Evolutionary conservation across 805 yeast species (phyloP).

Genomic region (Hanseniaspora hatyaiensis): DNA sequence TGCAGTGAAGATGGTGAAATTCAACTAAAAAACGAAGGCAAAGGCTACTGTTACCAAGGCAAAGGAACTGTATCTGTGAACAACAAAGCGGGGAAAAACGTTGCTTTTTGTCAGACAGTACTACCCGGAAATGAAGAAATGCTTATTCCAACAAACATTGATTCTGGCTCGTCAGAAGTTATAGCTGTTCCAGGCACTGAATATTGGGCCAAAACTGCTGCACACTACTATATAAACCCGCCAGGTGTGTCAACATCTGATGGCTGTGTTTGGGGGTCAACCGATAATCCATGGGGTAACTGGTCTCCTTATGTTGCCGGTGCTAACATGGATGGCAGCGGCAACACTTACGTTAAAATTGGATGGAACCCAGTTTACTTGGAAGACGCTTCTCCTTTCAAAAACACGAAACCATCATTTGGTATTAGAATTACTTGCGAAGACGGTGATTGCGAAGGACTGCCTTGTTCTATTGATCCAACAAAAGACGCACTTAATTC

Average conservation of each 20-base stretch:
- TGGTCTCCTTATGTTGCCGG: conserved; percentile 95
- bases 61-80: conserved; percentile 56
- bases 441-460: conserved; percentile 61
- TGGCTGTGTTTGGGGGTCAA: conserved; percentile 77
- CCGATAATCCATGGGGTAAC: conserved; percentile 60
- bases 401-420: conserved; percentile 44
- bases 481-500: conserved; percentile 46
- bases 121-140: conserved; percentile 90
- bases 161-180: conserved; percentile 36
- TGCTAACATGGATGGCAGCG: conserved; percentile 60
- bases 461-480: conserved; percentile 76
- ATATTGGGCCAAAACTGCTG: conserved; percentile 77
- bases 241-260: conserved; percentile 69
- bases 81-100: conserved; percentile 45
- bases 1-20: conserved; percentile 62
- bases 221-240: conserved; percentile 74
- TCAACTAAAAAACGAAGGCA: conserved; percentile 46
- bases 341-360: conserved; percentile 68
- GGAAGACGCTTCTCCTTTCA: conserved; percentile 46
- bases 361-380: conserved; percentile 86
- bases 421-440: conserved; percentile 70
- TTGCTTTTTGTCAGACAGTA: conserved; percentile 86
- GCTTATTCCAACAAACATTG: conserved; percentile 72
- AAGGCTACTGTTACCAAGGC: conserved; percentile 64
- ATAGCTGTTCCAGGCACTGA: conserved; percentile 78